Evolutionary conservation across 768 basidiomycete species (phyloP).

Genomic region (Boletales sp.): DNA sequence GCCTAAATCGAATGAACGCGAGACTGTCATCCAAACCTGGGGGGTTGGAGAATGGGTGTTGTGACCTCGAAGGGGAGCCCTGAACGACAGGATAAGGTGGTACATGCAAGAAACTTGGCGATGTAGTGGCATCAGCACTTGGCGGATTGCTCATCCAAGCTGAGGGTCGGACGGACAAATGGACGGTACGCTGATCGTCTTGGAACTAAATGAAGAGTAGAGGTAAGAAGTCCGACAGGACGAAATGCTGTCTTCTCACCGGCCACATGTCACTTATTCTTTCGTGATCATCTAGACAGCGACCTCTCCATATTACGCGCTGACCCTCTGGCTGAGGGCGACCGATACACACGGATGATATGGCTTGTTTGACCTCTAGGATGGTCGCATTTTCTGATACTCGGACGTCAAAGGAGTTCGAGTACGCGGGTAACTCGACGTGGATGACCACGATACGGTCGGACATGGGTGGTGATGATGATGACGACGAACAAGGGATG

Average conservation of each 20-base stretch:
- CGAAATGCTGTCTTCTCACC: slow-evolving; percentile 35
- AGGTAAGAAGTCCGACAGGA: slow-evolving; percentile 5
- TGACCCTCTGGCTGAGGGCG: slow-evolving; percentile 68
- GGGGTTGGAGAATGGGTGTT: not conserved
- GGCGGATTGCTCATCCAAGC: slow-evolving; percentile 65
- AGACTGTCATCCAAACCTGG: slow-evolving; percentile 4
- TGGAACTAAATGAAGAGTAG: slow-evolving; percentile 36
- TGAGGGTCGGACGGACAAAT: slow-evolving; percentile 77
- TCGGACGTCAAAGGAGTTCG: slow-evolving; percentile 58
- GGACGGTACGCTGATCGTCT: slow-evolving; percentile 59
- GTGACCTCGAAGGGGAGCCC: not conserved
- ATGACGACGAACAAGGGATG: not conserved
- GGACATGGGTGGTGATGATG: slow-evolving; percentile 17
- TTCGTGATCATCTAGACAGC: slow-evolving; percentile 62
- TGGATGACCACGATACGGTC: slow-evolving; percentile 39
- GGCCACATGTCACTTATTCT: slow-evolving; percentile 67
- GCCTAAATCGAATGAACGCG: slow-evolving; percentile 21
- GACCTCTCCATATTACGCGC: slow-evolving; percentile 72
- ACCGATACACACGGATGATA: slow-evolving; percentile 56
- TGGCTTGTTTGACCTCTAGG: slow-evolving; percentile 64
- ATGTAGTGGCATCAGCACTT: slow-evolving; percentile 17
- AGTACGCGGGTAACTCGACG: slow-evolving; percentile 75
- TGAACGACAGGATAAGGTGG: not conserved
- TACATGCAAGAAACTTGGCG: not conserved
- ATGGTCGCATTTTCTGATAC: slow-evolving; percentile 49